These are phyloP conservation scores for Ascoidea asiatica DNA, from an alignment of 805 yeast species.

Conservation along the genomic window DNA sequence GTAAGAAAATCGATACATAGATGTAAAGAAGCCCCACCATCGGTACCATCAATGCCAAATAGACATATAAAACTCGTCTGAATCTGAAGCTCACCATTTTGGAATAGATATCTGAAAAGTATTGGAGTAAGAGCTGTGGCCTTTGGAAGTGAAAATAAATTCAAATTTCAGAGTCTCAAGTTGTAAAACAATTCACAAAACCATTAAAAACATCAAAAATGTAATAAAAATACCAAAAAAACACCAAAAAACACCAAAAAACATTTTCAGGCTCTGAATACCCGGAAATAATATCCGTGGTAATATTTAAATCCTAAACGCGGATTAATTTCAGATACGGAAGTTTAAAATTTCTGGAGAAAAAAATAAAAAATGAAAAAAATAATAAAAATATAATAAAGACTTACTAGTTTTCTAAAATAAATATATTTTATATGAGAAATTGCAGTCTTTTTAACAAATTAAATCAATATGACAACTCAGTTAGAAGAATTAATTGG, in stretches of 20 bases:
- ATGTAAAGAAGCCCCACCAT: no score
- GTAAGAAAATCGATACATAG: no score
- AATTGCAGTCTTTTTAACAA: constrained; percentile 1
- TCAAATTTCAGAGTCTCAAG: no score
- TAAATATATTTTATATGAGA: neutral
- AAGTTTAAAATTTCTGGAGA: neutral
- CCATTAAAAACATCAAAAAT: no score
- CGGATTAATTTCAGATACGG: neutral
- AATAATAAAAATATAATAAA: neutral
- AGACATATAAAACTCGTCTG: no score
- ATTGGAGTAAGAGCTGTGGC: neutral
- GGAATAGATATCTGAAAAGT: neutral
- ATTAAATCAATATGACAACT: neutral
- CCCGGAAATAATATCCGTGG: neutral
- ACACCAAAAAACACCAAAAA: no score
- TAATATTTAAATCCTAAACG: neutral
- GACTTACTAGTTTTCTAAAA: neutral
- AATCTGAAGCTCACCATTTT: neutral
- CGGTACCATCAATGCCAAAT: no score
- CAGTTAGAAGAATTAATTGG: constrained; percentile 12
- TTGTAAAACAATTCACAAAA: neutral
- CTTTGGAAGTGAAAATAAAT: neutral
- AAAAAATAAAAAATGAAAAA: neutral
- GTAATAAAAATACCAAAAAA: no score
- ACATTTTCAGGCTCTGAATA: neutral